Evolutionary conservation across 2,329 filamentous ascomycete species (phyloP).

Genomic region (Epichloe uncinata): DNA sequence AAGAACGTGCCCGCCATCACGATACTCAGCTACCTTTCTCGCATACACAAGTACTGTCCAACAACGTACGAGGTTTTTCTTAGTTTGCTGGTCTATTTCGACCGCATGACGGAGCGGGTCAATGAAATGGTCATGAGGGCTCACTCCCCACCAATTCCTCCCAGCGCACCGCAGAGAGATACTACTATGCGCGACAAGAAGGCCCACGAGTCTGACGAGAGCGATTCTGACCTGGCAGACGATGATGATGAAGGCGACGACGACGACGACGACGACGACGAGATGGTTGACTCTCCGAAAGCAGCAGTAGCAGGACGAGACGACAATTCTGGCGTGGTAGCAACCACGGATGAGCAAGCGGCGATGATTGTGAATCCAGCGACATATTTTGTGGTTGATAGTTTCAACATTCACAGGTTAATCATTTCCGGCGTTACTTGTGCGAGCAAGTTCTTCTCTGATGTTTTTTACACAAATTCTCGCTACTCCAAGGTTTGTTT

Average conservation of each 20-base stretch:
- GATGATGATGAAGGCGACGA: conserved; percentile 27
- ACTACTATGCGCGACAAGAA: conserved; percentile 17
- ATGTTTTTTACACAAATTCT: conserved; percentile 98
- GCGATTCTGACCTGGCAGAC: conserved; percentile 38
- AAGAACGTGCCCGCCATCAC: conserved; percentile 97
- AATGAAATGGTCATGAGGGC: conserved; percentile 65
- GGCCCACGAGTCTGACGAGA: conserved; percentile 26
- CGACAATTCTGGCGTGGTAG: conserved; percentile 12
- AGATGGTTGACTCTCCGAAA: conserved; percentile 19
- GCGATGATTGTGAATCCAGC: conserved; percentile 20
- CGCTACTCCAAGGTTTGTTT: conserved; percentile 86
- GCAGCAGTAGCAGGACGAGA: conserved; percentile 9
- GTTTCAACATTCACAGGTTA: conserved; percentile 94
- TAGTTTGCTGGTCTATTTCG: conserved; percentile 91
- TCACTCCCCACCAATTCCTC: conserved; percentile 7
- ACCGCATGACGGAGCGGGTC: conserved; percentile 94
- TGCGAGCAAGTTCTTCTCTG: conserved; percentile 97
- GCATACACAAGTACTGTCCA: conserved; percentile 97
- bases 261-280: conserved; percentile 16
- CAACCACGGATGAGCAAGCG: conserved; percentile 12
- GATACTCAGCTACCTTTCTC: conserved; percentile 85
- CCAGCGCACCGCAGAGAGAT: conserved; percentile 12
- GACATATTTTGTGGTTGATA: conserved; percentile 83
- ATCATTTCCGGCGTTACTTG: conserved; percentile 97
- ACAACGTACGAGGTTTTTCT: conserved; percentile 98